These are phyloP conservation scores for Zygosaccharomyces pseudorouxii DNA, from an alignment of 805 yeast genomes.

Conservation along the genomic window DNA sequence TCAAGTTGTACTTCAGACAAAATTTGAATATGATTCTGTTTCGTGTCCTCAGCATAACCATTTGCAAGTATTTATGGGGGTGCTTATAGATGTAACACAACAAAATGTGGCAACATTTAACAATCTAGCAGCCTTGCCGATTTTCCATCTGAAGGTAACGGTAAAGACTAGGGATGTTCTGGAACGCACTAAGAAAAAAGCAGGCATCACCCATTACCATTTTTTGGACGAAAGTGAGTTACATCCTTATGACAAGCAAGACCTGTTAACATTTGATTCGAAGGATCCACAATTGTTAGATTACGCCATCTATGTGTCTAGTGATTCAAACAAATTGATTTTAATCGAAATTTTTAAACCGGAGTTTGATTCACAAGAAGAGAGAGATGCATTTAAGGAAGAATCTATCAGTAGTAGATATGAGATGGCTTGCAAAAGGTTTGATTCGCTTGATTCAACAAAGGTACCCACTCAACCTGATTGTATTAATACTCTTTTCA, in stretches of 20 bases:
- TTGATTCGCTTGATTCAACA: constrained; percentile 25
- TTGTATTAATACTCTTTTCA: constrained; percentile 57
- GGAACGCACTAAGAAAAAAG: constrained; percentile 29
- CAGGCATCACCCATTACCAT: constrained; percentile 35
- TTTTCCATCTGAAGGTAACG: constrained; percentile 37
- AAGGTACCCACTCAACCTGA: constrained; percentile 48
- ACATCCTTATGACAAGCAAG: constrained; percentile 34
- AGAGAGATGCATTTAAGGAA: constrained; percentile 44
- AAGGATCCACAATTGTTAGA: constrained; percentile 40
- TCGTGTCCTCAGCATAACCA: constrained; percentile 29
- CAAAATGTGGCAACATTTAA: constrained; percentile 11
- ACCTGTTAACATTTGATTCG: constrained; percentile 19
- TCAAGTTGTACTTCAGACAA: constrained; percentile 30
- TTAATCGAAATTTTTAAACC: constrained; percentile 50
- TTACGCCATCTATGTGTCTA: constrained; percentile 45
- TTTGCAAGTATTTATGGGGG: constrained; percentile 33
- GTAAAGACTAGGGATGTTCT: constrained; percentile 31
- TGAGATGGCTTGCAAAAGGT: constrained; percentile 33
- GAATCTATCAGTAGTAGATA: constrained; percentile 51
- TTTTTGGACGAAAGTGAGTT: constrained; percentile 23
- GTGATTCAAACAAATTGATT: constrained; percentile 43
- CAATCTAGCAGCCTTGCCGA: constrained; percentile 15
- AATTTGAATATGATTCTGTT: constrained; percentile 26
- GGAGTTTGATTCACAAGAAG: constrained; percentile 44
- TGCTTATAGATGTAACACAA: constrained; percentile 21